phyloP scores from a whole-genome alignment of 768 basidiomycete species.

The Boletus rufocinnamomeus region DNA sequence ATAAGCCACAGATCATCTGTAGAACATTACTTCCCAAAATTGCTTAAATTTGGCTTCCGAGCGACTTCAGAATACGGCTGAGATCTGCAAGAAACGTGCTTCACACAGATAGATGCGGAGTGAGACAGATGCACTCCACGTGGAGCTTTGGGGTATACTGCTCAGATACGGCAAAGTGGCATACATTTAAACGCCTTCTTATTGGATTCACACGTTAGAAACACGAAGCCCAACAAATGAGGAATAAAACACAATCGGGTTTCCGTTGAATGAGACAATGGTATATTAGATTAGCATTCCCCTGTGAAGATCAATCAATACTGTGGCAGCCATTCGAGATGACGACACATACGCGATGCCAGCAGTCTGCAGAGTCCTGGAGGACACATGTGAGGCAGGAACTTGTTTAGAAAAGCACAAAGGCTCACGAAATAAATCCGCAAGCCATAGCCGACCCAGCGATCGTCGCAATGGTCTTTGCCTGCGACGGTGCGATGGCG shows the following conservation, averaged over 20 bases:
- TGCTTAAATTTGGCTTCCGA: not conserved
- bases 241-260: not conserved
- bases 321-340: not conserved
- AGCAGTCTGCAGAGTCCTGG: slow-evolving; percentile 55
- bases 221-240: not conserved
- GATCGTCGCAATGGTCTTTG: slow-evolving; percentile 67
- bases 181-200: not conserved
- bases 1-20: not conserved
- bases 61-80: not conserved
- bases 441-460: slow-evolving; percentile 71
- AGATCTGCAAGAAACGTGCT: not conserved
- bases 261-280: slow-evolving; percentile 8
- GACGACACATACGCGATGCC: slow-evolving; percentile 53
- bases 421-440: slow-evolving; percentile 57
- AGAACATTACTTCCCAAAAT: not conserved
- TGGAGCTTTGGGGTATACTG: not conserved
- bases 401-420: not conserved
- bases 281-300: slow-evolving; percentile 47
- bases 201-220: not conserved
- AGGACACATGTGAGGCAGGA: not conserved
- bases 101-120: not conserved
- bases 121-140: too few species aligned
- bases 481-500: slow-evolving; percentile 67
- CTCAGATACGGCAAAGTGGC: not conserved
- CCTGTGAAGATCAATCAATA: slow-evolving; percentile 34